A percentile compares a stretch with the other conserved stretches of the same genome.
Evolutionary conservation across 176 grass and related monocot genomes (phyloP).

Genomic region (Metroxylon sagu): DNA sequence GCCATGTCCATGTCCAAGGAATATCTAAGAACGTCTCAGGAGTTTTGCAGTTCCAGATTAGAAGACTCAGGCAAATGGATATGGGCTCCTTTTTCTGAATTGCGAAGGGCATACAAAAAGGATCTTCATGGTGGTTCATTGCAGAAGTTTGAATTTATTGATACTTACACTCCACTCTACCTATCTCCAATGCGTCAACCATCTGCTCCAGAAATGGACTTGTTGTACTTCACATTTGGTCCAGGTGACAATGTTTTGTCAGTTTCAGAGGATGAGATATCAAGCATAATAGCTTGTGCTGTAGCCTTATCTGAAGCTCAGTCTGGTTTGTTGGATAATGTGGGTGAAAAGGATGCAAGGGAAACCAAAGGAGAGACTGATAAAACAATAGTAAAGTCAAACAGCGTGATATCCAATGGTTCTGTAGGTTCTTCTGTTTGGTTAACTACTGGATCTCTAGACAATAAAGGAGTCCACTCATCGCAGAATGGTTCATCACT

Average conservation of each 20-base stretch:
- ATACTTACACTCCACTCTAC: slow-evolving; percentile 56
- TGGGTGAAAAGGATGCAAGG: no score
- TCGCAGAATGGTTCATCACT: slow-evolving; percentile 31
- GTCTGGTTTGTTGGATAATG: no score
- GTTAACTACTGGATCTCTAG: slow-evolving; percentile 59
- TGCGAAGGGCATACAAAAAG: slow-evolving; percentile 45
- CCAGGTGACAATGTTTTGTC: slow-evolving; percentile 56
- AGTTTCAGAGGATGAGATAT: slow-evolving; percentile 7
- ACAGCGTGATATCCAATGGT: no score
- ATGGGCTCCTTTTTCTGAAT: slow-evolving; percentile 63
- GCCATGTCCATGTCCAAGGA: background rate
- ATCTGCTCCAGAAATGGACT: slow-evolving; percentile 31
- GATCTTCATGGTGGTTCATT: slow-evolving; percentile 43
- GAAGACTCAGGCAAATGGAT: slow-evolving; percentile 62
- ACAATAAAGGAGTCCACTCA: slow-evolving; percentile 33
- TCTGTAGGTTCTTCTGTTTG: slow-evolving; percentile 43
- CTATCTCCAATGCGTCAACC: slow-evolving; percentile 42
- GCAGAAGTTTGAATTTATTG: slow-evolving; percentile 53
- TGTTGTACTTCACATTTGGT: slow-evolving; percentile 44
- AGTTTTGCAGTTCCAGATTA: slow-evolving; percentile 25
- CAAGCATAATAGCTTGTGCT: no score
- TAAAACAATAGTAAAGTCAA: no score
- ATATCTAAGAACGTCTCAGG: slow-evolving; percentile 12
- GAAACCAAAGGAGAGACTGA: no score
- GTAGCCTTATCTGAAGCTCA: no score